phyloP scores from a whole-genome alignment of 1,284 basidiomycete genomes.

The Retiboletus flavoniger region DNA sequence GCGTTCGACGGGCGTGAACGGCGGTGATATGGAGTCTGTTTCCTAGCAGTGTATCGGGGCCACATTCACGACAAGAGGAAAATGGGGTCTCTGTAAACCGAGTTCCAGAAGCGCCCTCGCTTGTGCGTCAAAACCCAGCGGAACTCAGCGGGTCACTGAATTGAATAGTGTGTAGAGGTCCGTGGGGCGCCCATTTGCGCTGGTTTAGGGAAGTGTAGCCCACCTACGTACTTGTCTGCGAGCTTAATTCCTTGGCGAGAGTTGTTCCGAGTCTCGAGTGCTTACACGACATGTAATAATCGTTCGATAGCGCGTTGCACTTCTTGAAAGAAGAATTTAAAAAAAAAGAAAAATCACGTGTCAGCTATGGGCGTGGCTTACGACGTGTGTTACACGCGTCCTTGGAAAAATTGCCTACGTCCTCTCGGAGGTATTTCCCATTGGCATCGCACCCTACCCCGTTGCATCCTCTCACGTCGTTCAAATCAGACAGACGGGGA shows the following conservation, averaged over 20 bases:
- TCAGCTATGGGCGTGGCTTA: background rate
- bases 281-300: background rate
- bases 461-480: slow-evolving; percentile 6
- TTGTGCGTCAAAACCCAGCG: background rate
- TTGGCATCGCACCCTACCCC: background rate
- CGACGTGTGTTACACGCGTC: background rate
- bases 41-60: background rate
- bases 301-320: background rate
- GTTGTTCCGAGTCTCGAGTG: background rate
- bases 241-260: background rate
- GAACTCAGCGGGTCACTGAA: background rate
- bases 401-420: background rate
- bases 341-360: background rate
- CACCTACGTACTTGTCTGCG: background rate
- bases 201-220: background rate
- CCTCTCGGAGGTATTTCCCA: background rate
- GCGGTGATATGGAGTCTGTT: background rate
- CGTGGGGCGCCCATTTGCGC: background rate
- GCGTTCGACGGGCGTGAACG: background rate
- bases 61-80: background rate
- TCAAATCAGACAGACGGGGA: background rate
- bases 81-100: background rate
- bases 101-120: background rate
- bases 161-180: background rate
- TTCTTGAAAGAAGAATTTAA: background rate